Conservation (phyloP, 1,139 yeast genomes). For the Scheffersomyces illinoinensis region DNA sequence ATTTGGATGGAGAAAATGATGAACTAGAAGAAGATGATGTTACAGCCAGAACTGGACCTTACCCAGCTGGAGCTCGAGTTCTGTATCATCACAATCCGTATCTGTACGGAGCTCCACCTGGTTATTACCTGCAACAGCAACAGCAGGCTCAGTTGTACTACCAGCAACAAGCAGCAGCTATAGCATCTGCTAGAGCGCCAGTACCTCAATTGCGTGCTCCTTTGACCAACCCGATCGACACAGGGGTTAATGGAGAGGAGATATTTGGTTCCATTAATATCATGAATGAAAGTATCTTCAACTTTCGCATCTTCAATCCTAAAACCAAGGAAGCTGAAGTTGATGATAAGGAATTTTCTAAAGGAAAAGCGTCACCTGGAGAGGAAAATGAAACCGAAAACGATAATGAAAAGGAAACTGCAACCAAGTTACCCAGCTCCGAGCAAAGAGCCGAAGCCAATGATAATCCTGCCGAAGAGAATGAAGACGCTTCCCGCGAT, state of each 20-base stretch:
- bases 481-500: constrained; percentile 4
- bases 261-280: constrained; percentile 45
- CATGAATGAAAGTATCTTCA: constrained; percentile 45
- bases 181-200: background rate
- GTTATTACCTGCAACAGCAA: constrained; percentile 3
- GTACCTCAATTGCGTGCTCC: background rate
- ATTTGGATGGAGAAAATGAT: background rate
- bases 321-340: constrained; percentile 12
- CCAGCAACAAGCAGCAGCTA: background rate
- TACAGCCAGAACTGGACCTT: background rate
- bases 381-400: constrained; percentile 2
- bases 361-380: constrained; percentile 2
- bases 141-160: constrained; percentile 1
- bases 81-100: background rate
- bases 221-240: background rate
- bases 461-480: background rate
- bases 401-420: constrained; percentile 5
- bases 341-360: constrained; percentile 9
- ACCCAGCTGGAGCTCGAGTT: background rate
- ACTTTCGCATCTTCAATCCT: constrained; percentile 38
- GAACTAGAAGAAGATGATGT: constrained; percentile 1
- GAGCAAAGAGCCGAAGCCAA: background rate
- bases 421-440: background rate
- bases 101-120: background rate
- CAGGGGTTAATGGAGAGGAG: constrained; percentile 24